A percentile compares a stretch with the other conserved stretches of the same genome.
These are phyloP conservation scores for Trapa bicornis DNA, from an alignment of 345 rosid species.

Conservation along the genomic window DNA sequence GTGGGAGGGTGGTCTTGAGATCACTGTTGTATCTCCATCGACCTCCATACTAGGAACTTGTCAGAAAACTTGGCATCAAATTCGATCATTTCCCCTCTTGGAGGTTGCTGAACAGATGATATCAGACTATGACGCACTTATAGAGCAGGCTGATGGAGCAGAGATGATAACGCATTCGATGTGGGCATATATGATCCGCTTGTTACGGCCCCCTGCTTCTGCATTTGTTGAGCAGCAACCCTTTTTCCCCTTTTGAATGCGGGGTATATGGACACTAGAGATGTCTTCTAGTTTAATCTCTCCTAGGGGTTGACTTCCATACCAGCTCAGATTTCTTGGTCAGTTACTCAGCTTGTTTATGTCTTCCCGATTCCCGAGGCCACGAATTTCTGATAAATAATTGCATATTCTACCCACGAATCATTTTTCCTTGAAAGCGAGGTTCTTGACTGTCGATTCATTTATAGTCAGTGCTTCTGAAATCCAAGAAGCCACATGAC, in stretches of 20 bases:
- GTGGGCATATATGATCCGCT: constrained; percentile 18
- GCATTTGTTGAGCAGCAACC: constrained; percentile 16
- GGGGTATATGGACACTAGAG: neutral
- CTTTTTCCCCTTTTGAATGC: neutral
- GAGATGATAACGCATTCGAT: constrained; percentile 21
- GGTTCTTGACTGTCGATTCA: neutral
- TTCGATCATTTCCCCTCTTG: constrained; percentile 19
- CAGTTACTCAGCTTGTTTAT: neutral
- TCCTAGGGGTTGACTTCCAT: neutral
- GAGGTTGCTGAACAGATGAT: constrained; percentile 10
- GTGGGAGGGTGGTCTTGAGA: too few species aligned
- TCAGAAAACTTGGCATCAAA: constrained; percentile 25
- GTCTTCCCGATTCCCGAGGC: constrained; percentile 5
- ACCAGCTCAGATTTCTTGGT: neutral
- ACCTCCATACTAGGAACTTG: too few species aligned
- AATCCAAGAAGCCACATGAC: neutral
- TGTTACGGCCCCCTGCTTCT: constrained; percentile 18
- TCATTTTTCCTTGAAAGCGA: neutral
- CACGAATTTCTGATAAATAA: neutral
- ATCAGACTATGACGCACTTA: constrained; percentile 5
- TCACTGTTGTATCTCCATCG: too few species aligned
- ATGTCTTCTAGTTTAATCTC: too few species aligned
- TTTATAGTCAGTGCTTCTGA: neutral
- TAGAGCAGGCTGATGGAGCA: constrained; percentile 18
- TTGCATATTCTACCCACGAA: neutral